phyloP scores from a whole-genome alignment of 495 filamentous ascomycete genomes.

The Trichoderma virens region DNA sequence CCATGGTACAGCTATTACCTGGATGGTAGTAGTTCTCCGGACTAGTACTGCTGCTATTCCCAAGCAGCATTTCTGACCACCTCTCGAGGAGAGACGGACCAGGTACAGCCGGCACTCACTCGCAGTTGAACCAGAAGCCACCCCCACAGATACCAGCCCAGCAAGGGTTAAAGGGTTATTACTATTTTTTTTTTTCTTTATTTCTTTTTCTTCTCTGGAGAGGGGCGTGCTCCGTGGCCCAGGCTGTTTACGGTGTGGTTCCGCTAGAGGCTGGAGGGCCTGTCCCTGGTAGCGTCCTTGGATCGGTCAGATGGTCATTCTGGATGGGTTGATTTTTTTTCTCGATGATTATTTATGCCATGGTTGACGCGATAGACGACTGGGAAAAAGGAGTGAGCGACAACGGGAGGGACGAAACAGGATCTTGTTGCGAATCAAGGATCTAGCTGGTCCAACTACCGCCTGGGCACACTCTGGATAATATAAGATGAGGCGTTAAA shows the following conservation, averaged over 20 bases:
- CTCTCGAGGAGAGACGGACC: no score
- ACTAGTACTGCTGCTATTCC: no score
- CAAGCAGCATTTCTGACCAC: no score
- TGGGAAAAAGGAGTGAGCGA: background rate
- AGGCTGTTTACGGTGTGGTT: background rate
- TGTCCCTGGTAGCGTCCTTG: background rate
- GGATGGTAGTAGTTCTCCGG: no score
- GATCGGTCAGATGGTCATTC: background rate
- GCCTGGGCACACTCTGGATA: no score
- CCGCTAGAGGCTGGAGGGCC: background rate
- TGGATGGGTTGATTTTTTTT: background rate
- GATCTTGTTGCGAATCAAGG: background rate
- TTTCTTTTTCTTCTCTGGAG: background rate
- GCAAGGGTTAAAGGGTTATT: background rate
- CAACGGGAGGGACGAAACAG: background rate
- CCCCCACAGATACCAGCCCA: background rate
- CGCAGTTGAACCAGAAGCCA: background rate
- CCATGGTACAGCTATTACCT: no score
- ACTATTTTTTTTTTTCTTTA: background rate
- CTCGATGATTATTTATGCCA: background rate
- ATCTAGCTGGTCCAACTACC: no score
- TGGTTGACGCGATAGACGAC: conserved; percentile 3
- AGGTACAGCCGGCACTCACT: background rate
- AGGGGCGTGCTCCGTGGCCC: background rate
- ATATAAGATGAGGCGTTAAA: no score